Conservation (phyloP, 345 rosid genomes). For the Capsella bursapastoris region DNA sequence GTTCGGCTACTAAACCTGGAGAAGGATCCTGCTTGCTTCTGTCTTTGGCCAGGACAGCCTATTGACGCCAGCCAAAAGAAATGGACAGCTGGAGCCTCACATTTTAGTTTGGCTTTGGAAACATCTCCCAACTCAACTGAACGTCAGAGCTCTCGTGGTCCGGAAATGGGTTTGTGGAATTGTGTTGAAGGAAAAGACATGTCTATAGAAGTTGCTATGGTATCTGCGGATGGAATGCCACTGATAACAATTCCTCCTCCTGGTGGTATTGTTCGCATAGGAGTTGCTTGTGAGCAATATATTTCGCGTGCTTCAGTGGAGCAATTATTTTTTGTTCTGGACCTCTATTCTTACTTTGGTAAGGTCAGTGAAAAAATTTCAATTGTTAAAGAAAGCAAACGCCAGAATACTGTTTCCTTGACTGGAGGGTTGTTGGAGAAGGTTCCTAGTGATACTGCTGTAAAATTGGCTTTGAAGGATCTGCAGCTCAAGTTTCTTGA, state of each 20-base stretch:
- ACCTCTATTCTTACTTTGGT: conserved; percentile 81
- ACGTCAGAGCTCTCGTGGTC: conserved; percentile 43
- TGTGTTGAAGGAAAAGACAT: conserved; percentile 84
- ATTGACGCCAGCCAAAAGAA: conserved; percentile 96
- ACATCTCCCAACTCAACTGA: conserved; percentile 53
- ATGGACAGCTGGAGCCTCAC: conserved; percentile 74
- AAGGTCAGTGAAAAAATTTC: conserved; percentile 80
- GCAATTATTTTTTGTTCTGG: conserved; percentile 91
- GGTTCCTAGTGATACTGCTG: conserved; percentile 98
- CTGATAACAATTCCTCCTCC: conserved; percentile 89
- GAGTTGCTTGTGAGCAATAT: conserved; percentile 86
- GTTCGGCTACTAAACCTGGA: conserved; percentile 76
- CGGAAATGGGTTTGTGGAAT: conserved; percentile 66
- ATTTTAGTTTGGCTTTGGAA: conserved; percentile 77
- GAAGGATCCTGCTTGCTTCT: conserved; percentile 98
- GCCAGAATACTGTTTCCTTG: conserved; percentile 47
- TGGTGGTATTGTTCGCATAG: conserved; percentile 88
- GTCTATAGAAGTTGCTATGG: conserved; percentile 82
- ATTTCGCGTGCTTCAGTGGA: conserved; percentile 91
- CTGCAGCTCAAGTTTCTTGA: conserved; percentile 89
- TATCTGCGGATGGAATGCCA: conserved; percentile 89
- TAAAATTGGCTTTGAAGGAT: conserved; percentile 66
- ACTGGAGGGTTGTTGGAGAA: conserved; percentile 72
- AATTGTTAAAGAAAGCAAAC: conserved; percentile 65
- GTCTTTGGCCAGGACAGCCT: conserved; percentile 88